Evolutionary conservation across 176 grass and related monocot genomes (phyloP).

Genomic region (Zizania latifolia): DNA sequence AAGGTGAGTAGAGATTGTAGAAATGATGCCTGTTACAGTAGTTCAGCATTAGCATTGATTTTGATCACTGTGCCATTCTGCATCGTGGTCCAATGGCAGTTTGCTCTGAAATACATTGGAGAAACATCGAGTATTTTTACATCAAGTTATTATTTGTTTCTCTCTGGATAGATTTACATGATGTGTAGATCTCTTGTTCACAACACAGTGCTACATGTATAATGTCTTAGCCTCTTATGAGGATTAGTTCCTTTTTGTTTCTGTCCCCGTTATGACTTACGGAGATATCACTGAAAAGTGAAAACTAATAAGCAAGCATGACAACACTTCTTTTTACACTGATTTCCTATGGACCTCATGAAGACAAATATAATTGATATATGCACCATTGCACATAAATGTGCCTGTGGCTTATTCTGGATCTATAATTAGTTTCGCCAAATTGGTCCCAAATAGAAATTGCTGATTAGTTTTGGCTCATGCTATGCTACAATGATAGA

Average conservation of each 20-base stretch:
- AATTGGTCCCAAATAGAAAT: neutral
- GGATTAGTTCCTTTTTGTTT: neutral
- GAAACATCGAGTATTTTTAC: neutral
- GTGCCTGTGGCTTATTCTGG: neutral
- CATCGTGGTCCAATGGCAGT: neutral
- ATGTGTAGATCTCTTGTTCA: neutral
- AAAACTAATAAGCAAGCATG: neutral
- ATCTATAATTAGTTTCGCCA: neutral
- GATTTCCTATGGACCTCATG: neutral
- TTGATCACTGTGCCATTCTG: neutral
- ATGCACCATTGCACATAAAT: neutral
- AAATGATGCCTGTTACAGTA: neutral
- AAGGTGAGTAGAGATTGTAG: slow-evolving; percentile 46
- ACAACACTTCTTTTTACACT: neutral
- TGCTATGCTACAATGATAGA: neutral
- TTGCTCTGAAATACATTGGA: slow-evolving; percentile 2
- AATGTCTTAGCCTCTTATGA: neutral
- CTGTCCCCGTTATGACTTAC: neutral
- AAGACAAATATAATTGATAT: neutral
- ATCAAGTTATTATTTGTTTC: neutral
- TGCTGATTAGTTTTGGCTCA: neutral
- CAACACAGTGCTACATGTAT: neutral
- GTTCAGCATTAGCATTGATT: neutral
- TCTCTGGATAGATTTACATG: neutral
- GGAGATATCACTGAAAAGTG: neutral